Conservation (phyloP, 179 eudicot genomes). For the Spinacia oleracea region DNA sequence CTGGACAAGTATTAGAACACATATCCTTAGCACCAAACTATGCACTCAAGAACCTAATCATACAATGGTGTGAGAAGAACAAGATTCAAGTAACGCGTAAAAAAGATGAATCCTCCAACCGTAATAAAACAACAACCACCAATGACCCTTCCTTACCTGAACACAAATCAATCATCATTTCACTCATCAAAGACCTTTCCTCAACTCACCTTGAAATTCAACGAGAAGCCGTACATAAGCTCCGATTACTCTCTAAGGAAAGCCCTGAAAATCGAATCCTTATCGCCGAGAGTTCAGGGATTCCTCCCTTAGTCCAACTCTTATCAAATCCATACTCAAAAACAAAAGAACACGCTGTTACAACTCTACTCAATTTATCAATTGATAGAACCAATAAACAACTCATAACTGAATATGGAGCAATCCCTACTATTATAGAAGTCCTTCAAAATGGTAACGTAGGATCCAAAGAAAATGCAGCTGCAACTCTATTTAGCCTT, state of each 20-base stretch:
- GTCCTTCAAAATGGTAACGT: constrained; percentile 48
- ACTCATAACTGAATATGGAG: constrained; percentile 51
- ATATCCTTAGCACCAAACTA: constrained; percentile 63
- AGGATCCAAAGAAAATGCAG: constrained; percentile 76
- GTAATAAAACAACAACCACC: background rate
- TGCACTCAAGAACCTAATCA: constrained; percentile 66
- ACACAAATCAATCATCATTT: constrained; percentile 32
- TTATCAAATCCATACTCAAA: constrained; percentile 58
- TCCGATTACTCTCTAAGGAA: constrained; percentile 64
- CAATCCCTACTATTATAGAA: constrained; percentile 63
- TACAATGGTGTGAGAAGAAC: constrained; percentile 73
- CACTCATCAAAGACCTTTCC: constrained; percentile 47
- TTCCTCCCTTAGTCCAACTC: constrained; percentile 59
- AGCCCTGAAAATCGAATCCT: constrained; percentile 53
- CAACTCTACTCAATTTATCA: constrained; percentile 65
- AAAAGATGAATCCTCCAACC: background rate
- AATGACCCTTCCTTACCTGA: constrained; percentile 26
- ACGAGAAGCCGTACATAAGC: constrained; percentile 53
- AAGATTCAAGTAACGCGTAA: constrained; percentile 39
- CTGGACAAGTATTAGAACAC: constrained; percentile 61
- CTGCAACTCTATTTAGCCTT: constrained; percentile 70
- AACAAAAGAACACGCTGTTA: constrained; percentile 71
- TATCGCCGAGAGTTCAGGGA: constrained; percentile 60
- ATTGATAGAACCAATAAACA: constrained; percentile 67
- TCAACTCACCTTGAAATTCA: constrained; percentile 47